phyloP scores from a whole-genome alignment of 805 yeast species.

The Brettanomyces custersianus region DNA sequence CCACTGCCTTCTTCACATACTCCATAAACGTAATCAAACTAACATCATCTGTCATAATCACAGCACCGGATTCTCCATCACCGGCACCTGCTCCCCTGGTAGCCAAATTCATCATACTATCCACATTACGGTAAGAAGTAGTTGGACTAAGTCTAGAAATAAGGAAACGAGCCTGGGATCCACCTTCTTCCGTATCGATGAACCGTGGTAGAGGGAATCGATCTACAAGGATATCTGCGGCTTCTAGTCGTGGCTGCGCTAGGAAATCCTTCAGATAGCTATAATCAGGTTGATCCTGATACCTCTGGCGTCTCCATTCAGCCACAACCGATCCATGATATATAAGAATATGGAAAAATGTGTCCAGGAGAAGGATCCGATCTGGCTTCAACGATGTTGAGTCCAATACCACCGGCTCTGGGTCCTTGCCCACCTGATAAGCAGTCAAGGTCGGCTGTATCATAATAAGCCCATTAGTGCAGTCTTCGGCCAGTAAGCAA shows the following conservation, averaged over 20 bases:
- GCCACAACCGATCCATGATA: slow-evolving; percentile 61
- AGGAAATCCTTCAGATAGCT: slow-evolving; percentile 50
- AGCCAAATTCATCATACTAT: slow-evolving; percentile 11
- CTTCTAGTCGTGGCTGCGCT: slow-evolving; percentile 55
- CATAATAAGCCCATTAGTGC: slow-evolving; percentile 52
- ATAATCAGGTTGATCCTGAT: slow-evolving; percentile 53
- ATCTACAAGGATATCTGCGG: slow-evolving; percentile 54
- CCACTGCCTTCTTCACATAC: slow-evolving; percentile 33
- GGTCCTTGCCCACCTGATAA: slow-evolving; percentile 48
- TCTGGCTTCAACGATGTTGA: slow-evolving; percentile 52
- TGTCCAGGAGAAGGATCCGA: slow-evolving; percentile 50
- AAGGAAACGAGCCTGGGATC: slow-evolving; percentile 64
- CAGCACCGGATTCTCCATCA: slow-evolving; percentile 24
- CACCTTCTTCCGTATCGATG: slow-evolving; percentile 68
- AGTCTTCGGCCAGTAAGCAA: slow-evolving; percentile 52
- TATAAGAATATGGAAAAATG: slow-evolving; percentile 61
- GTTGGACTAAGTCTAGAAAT: slow-evolving; percentile 65
- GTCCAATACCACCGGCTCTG: slow-evolving; percentile 56
- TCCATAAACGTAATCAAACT: slow-evolving; percentile 50
- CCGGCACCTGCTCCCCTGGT: slow-evolving; percentile 15
- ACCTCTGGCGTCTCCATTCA: slow-evolving; percentile 56
- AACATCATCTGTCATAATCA: slow-evolving; percentile 50
- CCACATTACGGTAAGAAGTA: slow-evolving; percentile 37
- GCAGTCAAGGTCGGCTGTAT: slow-evolving; percentile 61
- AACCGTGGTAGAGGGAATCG: slow-evolving; percentile 67